phyloP scores from a whole-genome alignment of 2,329 filamentous ascomycete species.

The Fusarium haematococcum region DNA sequence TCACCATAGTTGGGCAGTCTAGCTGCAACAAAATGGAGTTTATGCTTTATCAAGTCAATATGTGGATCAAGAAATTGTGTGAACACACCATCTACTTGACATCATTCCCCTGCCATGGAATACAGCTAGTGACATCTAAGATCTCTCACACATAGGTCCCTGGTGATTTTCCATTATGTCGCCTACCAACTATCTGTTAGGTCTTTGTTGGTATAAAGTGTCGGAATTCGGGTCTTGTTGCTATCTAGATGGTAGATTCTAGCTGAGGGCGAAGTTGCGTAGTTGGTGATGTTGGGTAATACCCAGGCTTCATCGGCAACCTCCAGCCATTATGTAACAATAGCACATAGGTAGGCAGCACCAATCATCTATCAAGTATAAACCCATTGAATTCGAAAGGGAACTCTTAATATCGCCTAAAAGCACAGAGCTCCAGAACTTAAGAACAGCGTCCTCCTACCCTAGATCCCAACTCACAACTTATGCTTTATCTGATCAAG shows the following conservation, averaged over 20 bases:
- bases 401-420: not conserved
- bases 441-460: not conserved
- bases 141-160: not conserved
- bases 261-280: no score
- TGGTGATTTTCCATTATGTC: not conserved
- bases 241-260: not conserved
- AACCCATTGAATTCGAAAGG: not conserved
- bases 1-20: slow-evolving; percentile 9
- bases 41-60: slow-evolving; percentile 1
- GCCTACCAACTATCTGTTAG: no score
- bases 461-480: not conserved
- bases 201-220: not conserved
- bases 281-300: not conserved
- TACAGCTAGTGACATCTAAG: not conserved
- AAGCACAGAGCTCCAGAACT: not conserved
- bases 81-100: no score
- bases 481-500: not conserved
- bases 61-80: not conserved
- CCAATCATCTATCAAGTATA: no score
- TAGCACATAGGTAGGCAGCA: no score
- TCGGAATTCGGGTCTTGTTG: not conserved
- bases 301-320: not conserved
- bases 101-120: not conserved
- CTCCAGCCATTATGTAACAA: no score
- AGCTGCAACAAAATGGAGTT: slow-evolving; percentile 18